Base-by-base conservation (phyloP, 192 early-diverging fungal genomes). In the Coemansia sp. region DNA sequence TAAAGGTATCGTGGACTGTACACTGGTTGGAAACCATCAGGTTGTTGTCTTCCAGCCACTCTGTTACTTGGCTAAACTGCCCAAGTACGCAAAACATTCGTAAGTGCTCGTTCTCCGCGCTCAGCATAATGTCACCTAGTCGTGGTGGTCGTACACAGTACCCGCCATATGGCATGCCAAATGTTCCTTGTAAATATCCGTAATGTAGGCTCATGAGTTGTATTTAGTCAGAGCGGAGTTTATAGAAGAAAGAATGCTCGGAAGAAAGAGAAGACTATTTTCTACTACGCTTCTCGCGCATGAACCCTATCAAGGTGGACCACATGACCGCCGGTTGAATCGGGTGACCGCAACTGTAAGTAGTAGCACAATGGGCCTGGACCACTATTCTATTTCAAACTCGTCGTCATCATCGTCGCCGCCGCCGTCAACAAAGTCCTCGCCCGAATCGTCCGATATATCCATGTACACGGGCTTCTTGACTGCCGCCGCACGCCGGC, bases 151-250 rank as follows among this genome's bases (percentile, higher is more conserved):
- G 64, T 5, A 85, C 72, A 27, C 75, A 77, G 68, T 85, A 85
- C 2, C 82, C 82, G 44, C 82, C 82, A 36, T 85, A 85, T 7
- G 82, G 82, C 31, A 85, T 55, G 6, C 82, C 78, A 66, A 85
- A 85, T 2, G 82, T 85, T 5, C 82, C 78, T 27, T 72, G 82
- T 11, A 85, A 44, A 62, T 77, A 85, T 22, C 82, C 82, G 63
- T 85, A 85, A 16, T 67, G 66, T 16, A 80, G 24, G 31, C 40
- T 54, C 71, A 73, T 76, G 4, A 41, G 29, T 2, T 27, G 59
- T 34, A 72, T 40, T 20, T 66, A 42, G 42, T 43, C 10, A 43
- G 52, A 13, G 52, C 52, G 24, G 27, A 55, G 52, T 55, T 13
- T 55, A 24, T 27, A 24, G 47, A 46, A n/a, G n/a, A 47, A 65